phyloP scores from a whole-genome alignment of 169 alveolate species.

The Plasmodium cynomolgi region DNA sequence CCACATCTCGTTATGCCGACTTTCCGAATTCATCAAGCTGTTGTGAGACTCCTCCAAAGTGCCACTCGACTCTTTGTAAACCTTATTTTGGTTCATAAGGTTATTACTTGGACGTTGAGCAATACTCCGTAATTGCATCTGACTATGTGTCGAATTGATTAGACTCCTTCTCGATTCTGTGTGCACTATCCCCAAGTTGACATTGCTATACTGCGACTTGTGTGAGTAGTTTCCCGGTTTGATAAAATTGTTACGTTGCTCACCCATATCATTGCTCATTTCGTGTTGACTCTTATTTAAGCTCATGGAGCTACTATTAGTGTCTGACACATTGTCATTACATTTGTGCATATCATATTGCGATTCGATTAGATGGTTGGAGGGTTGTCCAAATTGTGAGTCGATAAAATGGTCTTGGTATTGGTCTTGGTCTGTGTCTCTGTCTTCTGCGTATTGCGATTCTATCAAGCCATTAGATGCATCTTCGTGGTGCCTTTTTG shows the following conservation, averaged over 20 bases:
- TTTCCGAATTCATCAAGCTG: conserved; percentile 11
- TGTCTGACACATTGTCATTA: background rate
- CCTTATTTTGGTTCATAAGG: background rate
- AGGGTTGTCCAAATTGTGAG: background rate
- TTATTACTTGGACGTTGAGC: background rate
- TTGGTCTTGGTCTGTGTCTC: too few species aligned
- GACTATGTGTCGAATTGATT: conserved; percentile 17
- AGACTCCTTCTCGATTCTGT: background rate
- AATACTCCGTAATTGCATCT: conserved; percentile 11
- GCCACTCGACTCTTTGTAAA: conserved; percentile 18
- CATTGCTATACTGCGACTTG: background rate
- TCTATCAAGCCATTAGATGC: background rate
- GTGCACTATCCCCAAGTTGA: background rate
- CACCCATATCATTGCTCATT: background rate
- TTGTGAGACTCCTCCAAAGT: background rate
- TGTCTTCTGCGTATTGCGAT: background rate
- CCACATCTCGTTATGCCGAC: background rate
- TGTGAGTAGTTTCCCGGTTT: background rate
- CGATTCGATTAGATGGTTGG: conserved; percentile 15
- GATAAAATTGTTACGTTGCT: background rate
- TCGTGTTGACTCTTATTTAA: background rate
- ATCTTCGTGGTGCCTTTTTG: background rate
- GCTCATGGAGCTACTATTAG: background rate
- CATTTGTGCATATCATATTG: background rate
- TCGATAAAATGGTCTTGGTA: background rate